Percentiles rank a stretch among this genome's conserved stretches.
Evolutionary conservation across 495 filamentous ascomycete genomes (phyloP).

Genomic region (Aspergillus biplanus): DNA sequence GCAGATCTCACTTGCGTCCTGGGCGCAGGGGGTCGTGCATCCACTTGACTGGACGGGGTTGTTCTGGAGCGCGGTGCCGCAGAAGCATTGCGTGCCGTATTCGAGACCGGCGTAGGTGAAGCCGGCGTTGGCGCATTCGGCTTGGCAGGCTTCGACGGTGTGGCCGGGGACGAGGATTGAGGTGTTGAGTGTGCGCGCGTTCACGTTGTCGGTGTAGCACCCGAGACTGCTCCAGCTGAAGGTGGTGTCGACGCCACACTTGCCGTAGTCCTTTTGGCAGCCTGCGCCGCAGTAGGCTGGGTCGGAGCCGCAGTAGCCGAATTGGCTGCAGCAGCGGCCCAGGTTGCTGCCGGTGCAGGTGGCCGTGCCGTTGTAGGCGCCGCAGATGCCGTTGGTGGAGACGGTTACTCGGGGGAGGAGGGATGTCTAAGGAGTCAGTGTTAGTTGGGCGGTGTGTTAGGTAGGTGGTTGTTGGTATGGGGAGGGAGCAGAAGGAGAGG

Average conservation of each 20-base stretch:
- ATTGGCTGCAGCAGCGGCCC: slow-evolving; percentile 13
- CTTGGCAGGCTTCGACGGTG: slow-evolving; percentile 6
- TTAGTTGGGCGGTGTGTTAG: not conserved
- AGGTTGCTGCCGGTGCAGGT: slow-evolving; percentile 9
- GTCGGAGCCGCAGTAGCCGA: slow-evolving; percentile 9
- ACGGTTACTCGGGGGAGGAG: not conserved
- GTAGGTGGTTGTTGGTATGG: not conserved
- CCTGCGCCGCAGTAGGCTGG: slow-evolving; percentile 2
- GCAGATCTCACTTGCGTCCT: not conserved
- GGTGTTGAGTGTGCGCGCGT: slow-evolving; percentile 5
- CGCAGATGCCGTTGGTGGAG: not conserved
- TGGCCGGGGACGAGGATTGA: not conserved
- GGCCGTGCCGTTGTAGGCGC: slow-evolving; percentile 3
- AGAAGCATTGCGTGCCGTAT: slow-evolving; percentile 11
- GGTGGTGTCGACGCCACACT: slow-evolving; percentile 5
- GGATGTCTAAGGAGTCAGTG: not conserved
- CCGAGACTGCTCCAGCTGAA: slow-evolving; percentile 3
- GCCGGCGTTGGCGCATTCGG: not conserved
- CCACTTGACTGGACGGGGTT: not conserved
- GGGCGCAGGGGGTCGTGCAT: not conserved
- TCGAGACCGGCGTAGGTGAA: slow-evolving; percentile 9
- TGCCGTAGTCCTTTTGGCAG: slow-evolving; percentile 9
- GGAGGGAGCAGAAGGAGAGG: not conserved
- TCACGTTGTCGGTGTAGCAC: slow-evolving; percentile 3
- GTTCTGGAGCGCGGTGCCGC: not conserved